Evolutionary conservation across 352 stramenopile species (phyloP).

Genomic region (Phytophthora multivora): DNA sequence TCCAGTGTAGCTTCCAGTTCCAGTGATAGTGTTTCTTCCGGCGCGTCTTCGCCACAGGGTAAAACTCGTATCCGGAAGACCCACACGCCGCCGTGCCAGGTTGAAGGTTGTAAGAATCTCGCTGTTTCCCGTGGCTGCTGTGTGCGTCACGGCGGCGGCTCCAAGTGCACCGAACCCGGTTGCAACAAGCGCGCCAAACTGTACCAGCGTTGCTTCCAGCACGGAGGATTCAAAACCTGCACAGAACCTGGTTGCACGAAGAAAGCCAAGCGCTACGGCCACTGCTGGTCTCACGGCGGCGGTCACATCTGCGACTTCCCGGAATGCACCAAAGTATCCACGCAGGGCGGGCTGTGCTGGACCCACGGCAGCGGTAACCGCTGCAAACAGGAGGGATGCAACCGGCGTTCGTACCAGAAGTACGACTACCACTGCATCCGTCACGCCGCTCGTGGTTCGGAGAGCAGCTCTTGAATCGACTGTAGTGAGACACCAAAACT

Average conservation of each 20-base stretch:
- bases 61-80: constrained; percentile 35
- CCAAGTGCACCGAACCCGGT: constrained; percentile 43
- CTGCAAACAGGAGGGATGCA: constrained; percentile 56
- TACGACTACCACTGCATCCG: constrained; percentile 61
- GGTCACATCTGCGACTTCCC: constrained; percentile 62
- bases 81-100: constrained; percentile 55
- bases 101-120: constrained; percentile 65
- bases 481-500: constrained; percentile 3
- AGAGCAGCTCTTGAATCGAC: constrained; percentile 7
- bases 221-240: constrained; percentile 73
- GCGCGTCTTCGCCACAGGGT: constrained; percentile 8
- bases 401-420: constrained; percentile 66
- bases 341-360: constrained; percentile 68
- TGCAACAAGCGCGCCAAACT: constrained; percentile 68
- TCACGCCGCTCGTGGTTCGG: constrained; percentile 22
- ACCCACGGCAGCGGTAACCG: constrained; percentile 67
- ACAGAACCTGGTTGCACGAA: constrained; percentile 53
- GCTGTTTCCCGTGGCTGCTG: constrained; percentile 54
- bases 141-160: constrained; percentile 56
- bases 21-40: constrained; percentile 7
- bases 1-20: constrained; percentile 17
- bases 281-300: constrained; percentile 75
- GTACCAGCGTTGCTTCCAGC: constrained; percentile 71
- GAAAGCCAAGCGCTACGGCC: constrained; percentile 71
- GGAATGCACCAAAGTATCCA: constrained; percentile 66